Conservation (phyloP, 768 basidiomycete species). For the Mycena vitilis region DNA sequence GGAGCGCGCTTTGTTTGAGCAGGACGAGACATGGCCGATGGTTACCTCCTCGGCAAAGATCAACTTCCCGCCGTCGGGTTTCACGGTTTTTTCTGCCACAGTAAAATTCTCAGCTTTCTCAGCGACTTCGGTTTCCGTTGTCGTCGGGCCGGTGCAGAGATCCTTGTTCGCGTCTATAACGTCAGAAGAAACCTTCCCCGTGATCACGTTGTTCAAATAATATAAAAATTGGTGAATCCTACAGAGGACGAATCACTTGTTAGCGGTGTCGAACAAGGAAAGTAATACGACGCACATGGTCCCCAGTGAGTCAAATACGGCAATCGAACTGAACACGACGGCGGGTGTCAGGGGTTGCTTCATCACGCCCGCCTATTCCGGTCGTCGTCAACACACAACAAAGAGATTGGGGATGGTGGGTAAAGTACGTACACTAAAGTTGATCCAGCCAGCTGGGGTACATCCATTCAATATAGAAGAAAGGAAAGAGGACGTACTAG, state of each 20-base stretch:
- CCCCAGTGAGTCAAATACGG: conserved; percentile 72
- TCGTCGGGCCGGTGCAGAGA: background rate
- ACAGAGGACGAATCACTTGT: background rate
- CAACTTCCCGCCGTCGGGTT: conserved; percentile 9
- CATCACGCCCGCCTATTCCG: conserved; percentile 50
- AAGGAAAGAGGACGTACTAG: background rate
- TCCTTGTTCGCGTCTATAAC: conserved; percentile 3
- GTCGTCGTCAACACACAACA: background rate
- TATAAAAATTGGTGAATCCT: conserved; percentile 7
- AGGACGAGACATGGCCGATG: conserved; percentile 16
- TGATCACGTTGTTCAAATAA: conserved; percentile 9
- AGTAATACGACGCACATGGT: conserved; percentile 40
- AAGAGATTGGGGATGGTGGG: background rate
- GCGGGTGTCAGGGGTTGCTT: conserved; percentile 53
- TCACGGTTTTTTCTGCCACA: background rate
- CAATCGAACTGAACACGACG: conserved; percentile 60
- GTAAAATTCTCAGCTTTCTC: conserved; percentile 4
- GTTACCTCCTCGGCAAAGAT: conserved; percentile 10
- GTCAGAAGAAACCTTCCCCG: background rate
- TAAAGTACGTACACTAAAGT: background rate
- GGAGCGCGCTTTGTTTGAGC: background rate
- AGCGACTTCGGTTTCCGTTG: background rate
- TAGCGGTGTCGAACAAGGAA: conserved; percentile 36
- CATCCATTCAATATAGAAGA: too few species aligned
- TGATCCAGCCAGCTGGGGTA: too few species aligned